These are phyloP conservation scores for Bipolaris victoriae DNA, from an alignment of 2,329 filamentous ascomycete genomes.

Conservation along the genomic window DNA sequence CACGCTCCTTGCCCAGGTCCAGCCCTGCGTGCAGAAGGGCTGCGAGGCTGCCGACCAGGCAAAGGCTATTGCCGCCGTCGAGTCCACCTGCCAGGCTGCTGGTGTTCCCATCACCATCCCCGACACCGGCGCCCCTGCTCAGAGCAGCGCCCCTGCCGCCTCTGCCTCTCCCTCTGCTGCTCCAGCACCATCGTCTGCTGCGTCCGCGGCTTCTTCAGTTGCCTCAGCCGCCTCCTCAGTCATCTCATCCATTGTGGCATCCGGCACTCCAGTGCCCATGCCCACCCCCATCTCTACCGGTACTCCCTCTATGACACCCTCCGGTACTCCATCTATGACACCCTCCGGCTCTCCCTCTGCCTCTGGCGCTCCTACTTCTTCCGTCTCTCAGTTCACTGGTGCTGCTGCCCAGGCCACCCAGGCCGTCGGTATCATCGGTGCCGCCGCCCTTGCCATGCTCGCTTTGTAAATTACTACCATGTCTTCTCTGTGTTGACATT, in stretches of 20 bases:
- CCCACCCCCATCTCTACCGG: slow-evolving; percentile 9
- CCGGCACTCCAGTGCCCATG: slow-evolving; percentile 15
- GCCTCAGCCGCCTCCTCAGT: slow-evolving; percentile 11
- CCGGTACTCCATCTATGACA: not conserved
- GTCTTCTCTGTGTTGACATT: not conserved
- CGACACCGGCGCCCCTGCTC: slow-evolving; percentile 8
- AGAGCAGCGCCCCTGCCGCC: slow-evolving; percentile 12
- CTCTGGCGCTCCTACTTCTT: not conserved
- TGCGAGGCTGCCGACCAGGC: slow-evolving; percentile 50
- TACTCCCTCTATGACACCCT: slow-evolving; percentile 7
- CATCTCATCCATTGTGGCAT: slow-evolving; percentile 13
- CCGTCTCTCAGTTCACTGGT: slow-evolving; percentile 40
- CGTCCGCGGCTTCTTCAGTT: not conserved
- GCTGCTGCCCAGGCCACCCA: slow-evolving; percentile 43
- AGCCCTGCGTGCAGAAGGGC: slow-evolving; percentile 55
- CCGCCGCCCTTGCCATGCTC: slow-evolving; percentile 44
- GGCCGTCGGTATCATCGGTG: slow-evolving; percentile 43
- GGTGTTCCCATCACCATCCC: slow-evolving; percentile 42
- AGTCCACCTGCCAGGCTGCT: slow-evolving; percentile 41
- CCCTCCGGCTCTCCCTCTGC: slow-evolving; percentile 15
- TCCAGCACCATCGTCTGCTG: not conserved
- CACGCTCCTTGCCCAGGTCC: slow-evolving; percentile 49
- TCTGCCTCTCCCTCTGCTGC: slow-evolving; percentile 15
- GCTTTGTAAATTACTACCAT: slow-evolving; percentile 39
- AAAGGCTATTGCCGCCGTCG: slow-evolving; percentile 36